Conservation (phyloP, 352 stramenopile species). For the Pythium aristosporum region DNA sequence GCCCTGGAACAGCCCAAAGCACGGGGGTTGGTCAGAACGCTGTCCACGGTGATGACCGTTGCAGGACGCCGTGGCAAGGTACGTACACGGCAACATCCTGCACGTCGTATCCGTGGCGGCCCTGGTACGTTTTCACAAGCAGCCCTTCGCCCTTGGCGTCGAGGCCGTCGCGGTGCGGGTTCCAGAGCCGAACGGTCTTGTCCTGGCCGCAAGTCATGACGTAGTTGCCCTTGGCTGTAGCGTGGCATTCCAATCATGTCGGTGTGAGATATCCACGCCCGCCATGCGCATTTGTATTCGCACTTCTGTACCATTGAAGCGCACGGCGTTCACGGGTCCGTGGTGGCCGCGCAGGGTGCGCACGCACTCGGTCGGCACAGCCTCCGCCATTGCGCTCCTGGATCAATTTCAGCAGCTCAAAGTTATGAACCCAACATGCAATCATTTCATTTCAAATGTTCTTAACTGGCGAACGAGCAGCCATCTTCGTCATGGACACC, state of each 20-base stretch:
- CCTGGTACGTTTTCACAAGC: conserved; percentile 85
- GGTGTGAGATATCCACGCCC: no score
- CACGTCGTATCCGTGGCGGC: conserved; percentile 86
- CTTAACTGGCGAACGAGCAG: conserved; percentile 4
- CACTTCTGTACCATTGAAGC: conserved; percentile 64
- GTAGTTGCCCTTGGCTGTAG: conserved; percentile 81
- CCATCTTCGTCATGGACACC: neutral
- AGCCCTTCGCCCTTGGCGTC: conserved; percentile 62
- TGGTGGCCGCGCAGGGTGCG: conserved; percentile 68
- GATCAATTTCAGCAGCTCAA: neutral
- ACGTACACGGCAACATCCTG: conserved; percentile 87
- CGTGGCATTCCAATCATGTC: neutral
- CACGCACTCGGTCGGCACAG: conserved; percentile 27
- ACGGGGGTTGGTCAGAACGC: neutral
- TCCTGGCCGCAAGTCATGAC: conserved; percentile 89
- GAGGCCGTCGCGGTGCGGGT: conserved; percentile 73
- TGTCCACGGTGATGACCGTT: no score
- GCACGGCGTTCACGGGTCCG: conserved; percentile 71
- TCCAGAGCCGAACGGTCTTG: conserved; percentile 86
- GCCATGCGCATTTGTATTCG: neutral
- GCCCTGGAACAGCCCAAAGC: conserved; percentile 30
- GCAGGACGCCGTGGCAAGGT: no score
- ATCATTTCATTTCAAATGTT: conserved; percentile 15
- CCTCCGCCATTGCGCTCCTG: neutral
- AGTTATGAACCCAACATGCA: conserved; percentile 9